Evolutionary conservation across 2,329 filamentous ascomycete species (phyloP).

Genomic region (Hypoxylon sp.): DNA sequence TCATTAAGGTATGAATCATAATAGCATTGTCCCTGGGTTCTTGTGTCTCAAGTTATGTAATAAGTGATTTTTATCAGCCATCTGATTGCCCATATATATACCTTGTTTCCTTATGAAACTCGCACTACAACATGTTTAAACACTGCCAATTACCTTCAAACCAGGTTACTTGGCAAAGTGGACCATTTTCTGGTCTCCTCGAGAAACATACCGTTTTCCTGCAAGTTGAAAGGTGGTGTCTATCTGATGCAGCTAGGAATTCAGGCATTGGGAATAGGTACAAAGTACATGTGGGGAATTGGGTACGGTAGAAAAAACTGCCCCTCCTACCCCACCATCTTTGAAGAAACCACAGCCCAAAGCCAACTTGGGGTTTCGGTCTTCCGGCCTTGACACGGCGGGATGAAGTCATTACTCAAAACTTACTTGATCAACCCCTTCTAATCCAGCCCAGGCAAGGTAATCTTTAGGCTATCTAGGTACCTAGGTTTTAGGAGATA

Average conservation of each 20-base stretch:
- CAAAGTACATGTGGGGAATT: background rate
- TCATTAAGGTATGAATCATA: background rate
- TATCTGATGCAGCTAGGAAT: background rate
- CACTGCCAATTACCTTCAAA: no score
- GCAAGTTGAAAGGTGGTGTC: no score
- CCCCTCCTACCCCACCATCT: conserved; percentile 35
- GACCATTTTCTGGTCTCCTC: background rate
- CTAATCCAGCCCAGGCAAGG: background rate
- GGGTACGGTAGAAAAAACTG: conserved; percentile 6
- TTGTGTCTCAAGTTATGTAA: background rate
- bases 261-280: conserved; percentile 24
- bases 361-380: conserved; percentile 7
- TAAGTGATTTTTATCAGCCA: background rate
- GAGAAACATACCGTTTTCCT: background rate
- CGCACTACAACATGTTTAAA: background rate
- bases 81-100: background rate
- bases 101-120: background rate
- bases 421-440: conserved; percentile 8
- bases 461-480: background rate
- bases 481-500: background rate
- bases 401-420: conserved; percentile 48
- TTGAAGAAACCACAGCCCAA: conserved; percentile 23
- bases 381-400: conserved; percentile 24
- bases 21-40: no score
- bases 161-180: no score